Conservation (phyloP, 2,329 filamentous ascomycete species). For the Parastagonospora nodorum region DNA sequence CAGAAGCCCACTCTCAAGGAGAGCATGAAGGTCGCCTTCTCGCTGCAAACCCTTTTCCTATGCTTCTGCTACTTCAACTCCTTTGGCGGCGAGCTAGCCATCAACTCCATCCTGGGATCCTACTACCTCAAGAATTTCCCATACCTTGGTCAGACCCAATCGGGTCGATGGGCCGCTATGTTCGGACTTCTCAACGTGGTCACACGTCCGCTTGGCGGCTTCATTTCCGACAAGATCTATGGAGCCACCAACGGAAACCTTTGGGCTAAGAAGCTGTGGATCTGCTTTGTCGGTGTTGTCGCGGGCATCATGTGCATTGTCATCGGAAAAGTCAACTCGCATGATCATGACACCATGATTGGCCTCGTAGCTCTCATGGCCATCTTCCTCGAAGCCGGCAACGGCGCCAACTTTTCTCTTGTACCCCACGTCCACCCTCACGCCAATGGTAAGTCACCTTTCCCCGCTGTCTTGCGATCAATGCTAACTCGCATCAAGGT, state of each 20-base stretch:
- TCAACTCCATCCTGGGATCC: constrained; percentile 64
- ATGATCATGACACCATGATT: constrained; percentile 68
- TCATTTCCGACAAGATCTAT: constrained; percentile 63
- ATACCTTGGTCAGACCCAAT: constrained; percentile 58
- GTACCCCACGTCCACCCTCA: constrained; percentile 84
- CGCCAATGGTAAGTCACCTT: constrained; percentile 72
- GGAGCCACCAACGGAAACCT: constrained; percentile 53
- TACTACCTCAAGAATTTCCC: constrained; percentile 65
- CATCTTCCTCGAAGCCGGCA: constrained; percentile 82
- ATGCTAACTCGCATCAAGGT: constrained; percentile 37
- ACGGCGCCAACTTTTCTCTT: constrained; percentile 84
- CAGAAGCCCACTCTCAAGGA: constrained; percentile 66
- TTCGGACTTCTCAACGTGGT: constrained; percentile 76
- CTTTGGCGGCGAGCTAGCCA: constrained; percentile 64
- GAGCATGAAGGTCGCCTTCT: constrained; percentile 64
- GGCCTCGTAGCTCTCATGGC: constrained; percentile 78
- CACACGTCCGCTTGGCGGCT: constrained; percentile 69
- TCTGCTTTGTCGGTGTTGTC: constrained; percentile 61
- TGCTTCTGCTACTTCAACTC: constrained; percentile 63
- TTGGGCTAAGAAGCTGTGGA: constrained; percentile 68
- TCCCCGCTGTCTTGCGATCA: too few relatives aligned
- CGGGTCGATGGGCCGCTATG: constrained; percentile 70
- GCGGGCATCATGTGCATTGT: constrained; percentile 65
- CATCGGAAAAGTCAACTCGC: constrained; percentile 68
- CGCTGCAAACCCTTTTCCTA: constrained; percentile 60